phyloP scores from a whole-genome alignment of 495 filamentous ascomycete species.

The Hyaloscypha hepaticicola region DNA sequence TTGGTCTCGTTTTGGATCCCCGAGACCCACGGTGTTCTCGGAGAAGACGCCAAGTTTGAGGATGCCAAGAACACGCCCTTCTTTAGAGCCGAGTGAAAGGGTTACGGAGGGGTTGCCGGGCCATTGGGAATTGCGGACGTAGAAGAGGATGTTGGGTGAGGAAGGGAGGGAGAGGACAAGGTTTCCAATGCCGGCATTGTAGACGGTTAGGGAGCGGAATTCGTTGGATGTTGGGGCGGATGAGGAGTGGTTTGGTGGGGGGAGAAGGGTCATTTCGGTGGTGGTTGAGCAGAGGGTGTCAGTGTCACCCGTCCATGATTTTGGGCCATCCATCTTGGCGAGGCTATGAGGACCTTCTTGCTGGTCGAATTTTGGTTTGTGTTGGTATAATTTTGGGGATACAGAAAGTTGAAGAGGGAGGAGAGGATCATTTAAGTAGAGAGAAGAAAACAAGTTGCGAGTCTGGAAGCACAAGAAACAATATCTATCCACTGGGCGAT shows the following conservation, averaged over 20 bases:
- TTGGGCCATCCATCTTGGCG: background rate
- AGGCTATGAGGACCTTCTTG: background rate
- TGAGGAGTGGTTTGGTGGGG: background rate
- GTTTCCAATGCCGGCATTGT: background rate
- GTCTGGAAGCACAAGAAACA: background rate
- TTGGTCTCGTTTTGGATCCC: background rate
- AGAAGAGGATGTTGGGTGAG: background rate
- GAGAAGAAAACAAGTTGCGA: background rate
- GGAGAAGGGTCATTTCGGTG: background rate
- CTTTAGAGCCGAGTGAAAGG: background rate
- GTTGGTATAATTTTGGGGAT: background rate
- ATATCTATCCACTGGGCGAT: background rate
- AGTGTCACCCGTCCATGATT: background rate
- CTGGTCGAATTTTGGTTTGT: background rate
- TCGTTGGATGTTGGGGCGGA: background rate
- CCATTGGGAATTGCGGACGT: background rate
- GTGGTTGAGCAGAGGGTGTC: background rate
- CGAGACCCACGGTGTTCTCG: background rate
- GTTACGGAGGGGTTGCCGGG: slow-evolving; percentile 7
- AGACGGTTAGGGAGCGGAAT: background rate
- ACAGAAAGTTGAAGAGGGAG: background rate
- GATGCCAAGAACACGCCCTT: background rate
- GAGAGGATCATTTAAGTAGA: background rate
- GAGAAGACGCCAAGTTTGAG: background rate
- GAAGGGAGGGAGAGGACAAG: background rate